Base-by-base conservation (phyloP, 1,284 basidiomycete genomes). In the Irpex sp. region DNA sequence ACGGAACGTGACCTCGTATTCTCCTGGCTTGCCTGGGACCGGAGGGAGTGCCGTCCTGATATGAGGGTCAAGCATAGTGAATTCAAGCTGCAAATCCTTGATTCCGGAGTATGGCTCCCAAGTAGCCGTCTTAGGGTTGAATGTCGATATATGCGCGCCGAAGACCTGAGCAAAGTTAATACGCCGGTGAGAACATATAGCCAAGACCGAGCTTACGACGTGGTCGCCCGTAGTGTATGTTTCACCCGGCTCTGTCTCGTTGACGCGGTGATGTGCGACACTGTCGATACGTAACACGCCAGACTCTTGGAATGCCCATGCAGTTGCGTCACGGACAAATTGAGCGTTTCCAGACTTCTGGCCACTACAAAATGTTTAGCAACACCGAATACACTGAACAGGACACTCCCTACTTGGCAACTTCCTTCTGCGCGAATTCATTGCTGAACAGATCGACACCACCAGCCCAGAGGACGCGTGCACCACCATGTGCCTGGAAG, bases 1-100 rank as follows among this genome's bases (percentile, higher is more conserved):
- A 51, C 87, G 86, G 85, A 99, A 96, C 1, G 84, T 85, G 3
- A 89, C 84, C 8, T 83, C 81, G 78, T 96, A 98, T 66, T 83
- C 84, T 37, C 88, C 91, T 3, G 87, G 83, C 40, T 75, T 68
- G 4, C 80, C 81, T 9, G 77, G 65, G 17, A 86, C 82, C 8
- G 89, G 81, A 8, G 74, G 78, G 6, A 97, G 81, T 3, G 87
- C 77, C 7, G 88, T 93, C 37, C 95, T 91, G 65, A 97, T 79
- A 75, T 96, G 93, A 1, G 96, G 97, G 76, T 99, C 97, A 51
- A 99, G 87, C 97, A 99, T 99, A 34, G 93, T 95, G 75, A 98
- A 97, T 69, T 97, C 95, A 60, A 99, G 84, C 72, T 98, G 97
- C 17, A 98, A 71, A 74, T 97, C 93, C 8, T 79, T 80, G 61